phyloP scores from a whole-genome alignment of 2,329 filamentous ascomycete species.

The Claviceps africana region DNA sequence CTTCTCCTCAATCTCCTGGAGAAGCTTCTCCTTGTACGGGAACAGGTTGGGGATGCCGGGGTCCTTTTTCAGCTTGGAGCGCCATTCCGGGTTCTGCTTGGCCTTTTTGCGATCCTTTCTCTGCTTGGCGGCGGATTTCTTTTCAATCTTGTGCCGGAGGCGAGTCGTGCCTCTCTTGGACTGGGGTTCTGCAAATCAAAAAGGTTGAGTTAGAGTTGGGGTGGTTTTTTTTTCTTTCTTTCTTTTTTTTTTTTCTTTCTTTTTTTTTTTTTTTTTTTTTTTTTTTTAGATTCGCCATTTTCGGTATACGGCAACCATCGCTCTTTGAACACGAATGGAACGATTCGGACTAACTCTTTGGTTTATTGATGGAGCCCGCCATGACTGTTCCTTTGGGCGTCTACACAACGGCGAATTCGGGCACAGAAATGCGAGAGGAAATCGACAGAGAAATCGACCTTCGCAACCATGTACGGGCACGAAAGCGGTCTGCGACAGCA shows the following conservation, averaged over 20 bases:
- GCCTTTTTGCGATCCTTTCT: conserved; percentile 76
- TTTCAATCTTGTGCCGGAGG: conserved; percentile 90
- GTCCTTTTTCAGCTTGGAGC: conserved; percentile 90
- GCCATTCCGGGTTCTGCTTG: conserved; percentile 97
- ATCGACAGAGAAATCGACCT: background rate
- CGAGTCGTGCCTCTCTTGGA: conserved; percentile 87
- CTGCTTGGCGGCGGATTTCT: conserved; percentile 80
- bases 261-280: no score
- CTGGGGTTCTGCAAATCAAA: conserved; percentile 59
- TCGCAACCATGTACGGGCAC: background rate
- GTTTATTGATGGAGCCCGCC: conserved; percentile 41
- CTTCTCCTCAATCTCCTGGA: conserved; percentile 87
- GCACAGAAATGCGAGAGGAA: background rate
- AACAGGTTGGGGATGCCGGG: conserved; percentile 95
- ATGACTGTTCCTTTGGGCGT: conserved; percentile 19
- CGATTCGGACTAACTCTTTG: conserved; percentile 29
- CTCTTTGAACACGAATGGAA: background rate
- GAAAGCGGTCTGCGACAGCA: background rate
- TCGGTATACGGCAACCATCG: background rate
- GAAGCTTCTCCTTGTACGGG: conserved; percentile 90
- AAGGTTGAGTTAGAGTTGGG: background rate
- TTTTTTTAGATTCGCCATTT: no score
- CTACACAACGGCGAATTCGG: background rate
- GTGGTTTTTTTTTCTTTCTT: background rate
- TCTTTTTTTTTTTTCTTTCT: background rate